A percentile compares a stretch with the other conserved stretches of the same genome.
Conservation (phyloP, 805 yeast genomes). For the Nakazawaea wyomingensis region DNA sequence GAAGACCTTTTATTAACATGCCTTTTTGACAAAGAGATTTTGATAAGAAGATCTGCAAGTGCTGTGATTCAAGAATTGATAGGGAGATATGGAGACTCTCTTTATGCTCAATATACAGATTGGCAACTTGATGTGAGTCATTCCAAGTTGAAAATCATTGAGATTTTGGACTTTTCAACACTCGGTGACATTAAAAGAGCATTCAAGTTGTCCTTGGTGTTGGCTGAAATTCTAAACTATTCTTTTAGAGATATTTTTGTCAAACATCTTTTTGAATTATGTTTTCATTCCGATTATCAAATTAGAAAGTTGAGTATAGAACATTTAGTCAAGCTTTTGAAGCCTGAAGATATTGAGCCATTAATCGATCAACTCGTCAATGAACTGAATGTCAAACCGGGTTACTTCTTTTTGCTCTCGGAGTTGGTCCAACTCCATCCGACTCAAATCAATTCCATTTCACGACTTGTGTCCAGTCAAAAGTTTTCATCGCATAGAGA, state of each 20-base stretch:
- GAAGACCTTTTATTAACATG: slow-evolving; percentile 43
- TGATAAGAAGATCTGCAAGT: slow-evolving; percentile 73
- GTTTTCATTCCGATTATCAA: slow-evolving; percentile 34
- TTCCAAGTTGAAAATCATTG: slow-evolving; percentile 47
- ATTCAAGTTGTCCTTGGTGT: slow-evolving; percentile 21
- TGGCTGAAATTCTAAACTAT: slow-evolving; percentile 14
- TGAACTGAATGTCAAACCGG: slow-evolving; percentile 2
- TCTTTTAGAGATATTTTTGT: slow-evolving; percentile 23
- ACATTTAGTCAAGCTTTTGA: slow-evolving; percentile 26
- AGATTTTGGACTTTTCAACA: slow-evolving; percentile 47
- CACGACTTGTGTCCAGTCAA: slow-evolving; percentile 5
- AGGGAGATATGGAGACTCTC: slow-evolving; percentile 60
- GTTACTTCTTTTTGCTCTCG: slow-evolving; percentile 20
- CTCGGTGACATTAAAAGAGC: slow-evolving; percentile 40
- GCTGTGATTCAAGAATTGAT: slow-evolving; percentile 85
- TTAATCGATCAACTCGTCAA: not conserved
- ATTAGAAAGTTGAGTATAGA: slow-evolving; percentile 36
- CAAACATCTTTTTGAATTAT: slow-evolving; percentile 26
- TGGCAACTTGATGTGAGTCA: slow-evolving; percentile 22
- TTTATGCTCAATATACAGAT: slow-evolving; percentile 23
- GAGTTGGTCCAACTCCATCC: slow-evolving; percentile 14
- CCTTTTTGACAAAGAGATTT: slow-evolving; percentile 68
- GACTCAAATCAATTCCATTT: not conserved
- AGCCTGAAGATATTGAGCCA: not conserved
- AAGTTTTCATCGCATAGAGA: slow-evolving; percentile 31